A percentile compares a stretch with the other conserved stretches of the same genome.
Conservation (phyloP, 2,329 filamentous ascomycete species). For the Aspergillus ruber region DNA sequence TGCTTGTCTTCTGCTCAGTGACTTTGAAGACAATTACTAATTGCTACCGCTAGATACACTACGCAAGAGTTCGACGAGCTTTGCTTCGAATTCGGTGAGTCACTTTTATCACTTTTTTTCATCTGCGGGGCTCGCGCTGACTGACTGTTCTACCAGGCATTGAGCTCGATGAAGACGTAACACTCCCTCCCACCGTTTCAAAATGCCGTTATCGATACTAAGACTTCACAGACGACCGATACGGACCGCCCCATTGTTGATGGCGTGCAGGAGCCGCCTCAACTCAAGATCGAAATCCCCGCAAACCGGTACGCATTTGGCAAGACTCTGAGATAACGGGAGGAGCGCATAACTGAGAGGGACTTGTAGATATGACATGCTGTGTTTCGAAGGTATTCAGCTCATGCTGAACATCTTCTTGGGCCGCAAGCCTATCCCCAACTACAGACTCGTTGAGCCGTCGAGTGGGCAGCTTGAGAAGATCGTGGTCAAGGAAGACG, state of each 20-base stretch:
- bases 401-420: slow-evolving; percentile 95
- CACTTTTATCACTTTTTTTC: slow-evolving; percentile 5
- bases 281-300: slow-evolving; percentile 96
- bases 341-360: slow-evolving; percentile 15
- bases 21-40: not conserved
- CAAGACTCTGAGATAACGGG: not conserved
- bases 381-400: slow-evolving; percentile 94
- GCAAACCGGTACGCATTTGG: slow-evolving; percentile 68
- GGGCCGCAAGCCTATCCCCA: slow-evolving; percentile 66
- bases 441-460: slow-evolving; percentile 70
- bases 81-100: slow-evolving; percentile 87
- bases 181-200: slow-evolving; percentile 8
- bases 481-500: slow-evolving; percentile 68
- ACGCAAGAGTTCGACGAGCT: slow-evolving; percentile 93
- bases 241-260: slow-evolving; percentile 66
- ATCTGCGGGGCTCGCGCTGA: slow-evolving; percentile 26
- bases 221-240: slow-evolving; percentile 55
- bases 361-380: slow-evolving; percentile 64
- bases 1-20: not conserved
- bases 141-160: slow-evolving; percentile 49
- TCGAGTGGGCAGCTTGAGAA: slow-evolving; percentile 67
- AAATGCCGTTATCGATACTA: slow-evolving; percentile 15
- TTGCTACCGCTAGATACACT: slow-evolving; percentile 57
- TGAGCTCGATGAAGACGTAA: slow-evolving; percentile 86
- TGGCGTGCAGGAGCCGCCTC: slow-evolving; percentile 76